These are phyloP conservation scores for Fusarium begoniae DNA, from an alignment of 2,329 filamentous ascomycete genomes.

Conservation along the genomic window DNA sequence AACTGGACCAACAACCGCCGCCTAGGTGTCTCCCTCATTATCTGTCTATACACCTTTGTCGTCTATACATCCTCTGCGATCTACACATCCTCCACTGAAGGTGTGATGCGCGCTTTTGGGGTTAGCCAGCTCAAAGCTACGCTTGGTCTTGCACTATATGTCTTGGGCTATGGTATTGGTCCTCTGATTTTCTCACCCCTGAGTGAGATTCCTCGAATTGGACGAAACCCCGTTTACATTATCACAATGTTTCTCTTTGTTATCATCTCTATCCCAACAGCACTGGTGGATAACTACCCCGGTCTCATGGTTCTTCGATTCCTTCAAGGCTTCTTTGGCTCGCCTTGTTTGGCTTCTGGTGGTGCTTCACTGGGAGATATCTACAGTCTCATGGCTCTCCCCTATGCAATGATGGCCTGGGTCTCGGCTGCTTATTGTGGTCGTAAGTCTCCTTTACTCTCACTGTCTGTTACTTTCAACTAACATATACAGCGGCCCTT, in stretches of 20 bases:
- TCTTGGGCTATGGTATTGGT: conserved; percentile 70
- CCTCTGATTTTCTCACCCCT: conserved; percentile 73
- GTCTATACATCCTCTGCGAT: conserved; percentile 63
- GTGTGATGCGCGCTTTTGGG: conserved; percentile 62
- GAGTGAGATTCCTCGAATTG: conserved; percentile 72
- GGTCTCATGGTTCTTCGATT: conserved; percentile 72
- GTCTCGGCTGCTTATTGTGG: conserved; percentile 62
- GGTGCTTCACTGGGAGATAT: conserved; percentile 63
- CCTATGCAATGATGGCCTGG: conserved; percentile 69
- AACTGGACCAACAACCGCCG: conserved; percentile 61
- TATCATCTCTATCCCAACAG: conserved; percentile 71
- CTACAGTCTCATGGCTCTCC: conserved; percentile 63
- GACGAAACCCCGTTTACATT: conserved; percentile 74
- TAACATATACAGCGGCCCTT: conserved; percentile 56
- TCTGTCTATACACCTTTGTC: conserved; percentile 67
- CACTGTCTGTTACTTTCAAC: not conserved
- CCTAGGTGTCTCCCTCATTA: conserved; percentile 53
- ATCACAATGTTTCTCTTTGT: conserved; percentile 75
- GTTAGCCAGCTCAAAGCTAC: conserved; percentile 62
- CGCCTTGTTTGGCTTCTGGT: conserved; percentile 70
- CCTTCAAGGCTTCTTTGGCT: conserved; percentile 72
- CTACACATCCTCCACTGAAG: conserved; percentile 56
- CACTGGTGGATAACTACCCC: conserved; percentile 68
- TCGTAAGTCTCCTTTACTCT: conserved; percentile 41
- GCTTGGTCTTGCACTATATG: conserved; percentile 69